A percentile compares a stretch with the other conserved stretches of the same genome.
These are phyloP conservation scores for Rhododendron williamsianum DNA, from an alignment of 148 eudicot genomes.

Conservation along the genomic window DNA sequence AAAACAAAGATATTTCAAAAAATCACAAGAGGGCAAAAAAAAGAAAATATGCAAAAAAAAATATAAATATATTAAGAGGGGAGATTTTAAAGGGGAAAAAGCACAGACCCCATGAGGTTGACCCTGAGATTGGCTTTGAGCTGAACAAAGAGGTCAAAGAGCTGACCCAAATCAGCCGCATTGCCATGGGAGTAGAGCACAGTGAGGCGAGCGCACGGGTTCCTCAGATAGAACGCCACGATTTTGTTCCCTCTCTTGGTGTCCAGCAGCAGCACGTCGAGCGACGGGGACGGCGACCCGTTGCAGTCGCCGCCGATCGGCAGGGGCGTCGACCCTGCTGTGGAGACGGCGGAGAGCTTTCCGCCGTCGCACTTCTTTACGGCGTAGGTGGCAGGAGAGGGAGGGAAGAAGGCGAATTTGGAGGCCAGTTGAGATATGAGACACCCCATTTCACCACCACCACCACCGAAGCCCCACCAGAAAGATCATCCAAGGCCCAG, in stretches of 20 bases:
- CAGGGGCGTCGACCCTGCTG: constrained; percentile 45
- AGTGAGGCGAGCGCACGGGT: constrained; percentile 84
- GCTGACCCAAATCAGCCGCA: constrained; percentile 98
- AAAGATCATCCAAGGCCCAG: constrained; percentile 20
- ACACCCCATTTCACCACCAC: constrained; percentile 58
- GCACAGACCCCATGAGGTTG: constrained; percentile 72
- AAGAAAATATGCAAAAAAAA: background rate
- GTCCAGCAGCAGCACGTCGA: constrained; percentile 61
- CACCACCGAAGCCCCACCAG: constrained; percentile 1
- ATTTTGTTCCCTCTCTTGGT: constrained; percentile 85
- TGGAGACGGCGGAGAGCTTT: constrained; percentile 52
- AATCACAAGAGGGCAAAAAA: background rate
- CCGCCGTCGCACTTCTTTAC: constrained; percentile 69
- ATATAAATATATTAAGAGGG: background rate
- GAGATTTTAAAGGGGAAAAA: background rate
- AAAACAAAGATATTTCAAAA: background rate
- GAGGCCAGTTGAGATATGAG: constrained; percentile 71
- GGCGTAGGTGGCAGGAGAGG: constrained; percentile 78
- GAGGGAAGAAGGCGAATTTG: constrained; percentile 93
- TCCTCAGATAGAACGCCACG: constrained; percentile 70
- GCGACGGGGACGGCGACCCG: background rate
- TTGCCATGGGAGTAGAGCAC: constrained; percentile 93
- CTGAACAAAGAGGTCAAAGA: constrained; percentile 88
- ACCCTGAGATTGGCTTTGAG: constrained; percentile 94
- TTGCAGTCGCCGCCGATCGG: constrained; percentile 51